A percentile compares a stretch with the other conserved stretches of the same genome.
phyloP scores from a whole-genome alignment of 768 basidiomycete species.

The Boletus subparvulus region DNA sequence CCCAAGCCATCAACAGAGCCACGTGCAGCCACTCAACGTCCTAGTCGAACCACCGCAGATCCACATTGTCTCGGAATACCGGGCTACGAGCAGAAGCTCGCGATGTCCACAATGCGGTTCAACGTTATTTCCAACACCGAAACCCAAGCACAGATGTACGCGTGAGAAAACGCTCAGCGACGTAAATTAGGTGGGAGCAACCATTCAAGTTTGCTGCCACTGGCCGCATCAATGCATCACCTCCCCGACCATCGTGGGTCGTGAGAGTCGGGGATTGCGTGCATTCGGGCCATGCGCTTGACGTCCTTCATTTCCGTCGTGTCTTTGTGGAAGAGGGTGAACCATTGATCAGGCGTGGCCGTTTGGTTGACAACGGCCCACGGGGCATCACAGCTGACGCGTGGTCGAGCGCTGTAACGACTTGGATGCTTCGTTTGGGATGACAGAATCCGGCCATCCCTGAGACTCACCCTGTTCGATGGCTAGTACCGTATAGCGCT shows the following conservation, averaged over 20 bases:
- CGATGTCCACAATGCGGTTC: background rate
- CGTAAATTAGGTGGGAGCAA: too few relatives aligned
- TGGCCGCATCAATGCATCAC: background rate
- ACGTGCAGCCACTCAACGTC: background rate
- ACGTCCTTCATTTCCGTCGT: slow-evolving; percentile 11
- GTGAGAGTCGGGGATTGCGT: slow-evolving; percentile 3
- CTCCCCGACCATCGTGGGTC: slow-evolving; percentile 4
- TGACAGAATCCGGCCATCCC: background rate
- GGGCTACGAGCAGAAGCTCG: background rate
- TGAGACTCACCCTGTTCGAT: background rate
- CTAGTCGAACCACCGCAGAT: background rate
- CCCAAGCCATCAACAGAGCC: background rate
- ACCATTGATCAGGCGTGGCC: background rate
- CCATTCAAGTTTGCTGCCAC: background rate
- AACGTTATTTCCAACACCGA: background rate
- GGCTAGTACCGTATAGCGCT: background rate
- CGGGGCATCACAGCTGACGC: background rate
- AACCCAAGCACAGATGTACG: background rate
- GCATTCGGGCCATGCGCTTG: background rate
- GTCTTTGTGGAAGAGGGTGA: background rate
- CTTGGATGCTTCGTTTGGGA: background rate
- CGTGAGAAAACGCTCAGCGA: background rate
- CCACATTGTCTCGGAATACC: background rate
- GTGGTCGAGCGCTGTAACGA: background rate
- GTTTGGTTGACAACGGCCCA: slow-evolving; percentile 2